These are phyloP conservation scores for Coemansia sp. DNA, from an alignment of 192 early-diverging fungal species.

Conservation along the genomic window DNA sequence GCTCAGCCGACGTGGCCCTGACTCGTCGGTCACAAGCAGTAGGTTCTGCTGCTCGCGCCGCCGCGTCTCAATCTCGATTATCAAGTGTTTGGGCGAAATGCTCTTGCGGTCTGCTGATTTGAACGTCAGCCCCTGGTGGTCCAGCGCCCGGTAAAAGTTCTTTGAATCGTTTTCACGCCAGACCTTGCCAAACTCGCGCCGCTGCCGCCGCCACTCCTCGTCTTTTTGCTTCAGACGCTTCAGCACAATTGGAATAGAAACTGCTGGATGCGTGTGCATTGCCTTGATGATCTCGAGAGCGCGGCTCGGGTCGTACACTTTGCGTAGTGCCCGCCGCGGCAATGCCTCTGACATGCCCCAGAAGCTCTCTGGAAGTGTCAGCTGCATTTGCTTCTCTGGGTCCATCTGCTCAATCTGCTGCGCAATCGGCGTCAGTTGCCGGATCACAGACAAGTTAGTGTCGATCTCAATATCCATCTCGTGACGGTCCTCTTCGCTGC, in stretches of 20 bases:
- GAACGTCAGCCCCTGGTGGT: constrained; percentile 92
- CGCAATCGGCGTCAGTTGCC: constrained; percentile 85
- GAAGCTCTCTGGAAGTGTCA: constrained; percentile 73
- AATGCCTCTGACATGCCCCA: constrained; percentile 85
- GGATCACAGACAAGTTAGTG: constrained; percentile 86
- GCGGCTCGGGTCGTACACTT: constrained; percentile 87
- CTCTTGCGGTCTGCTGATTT: constrained; percentile 83
- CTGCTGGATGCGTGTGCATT: constrained; percentile 86
- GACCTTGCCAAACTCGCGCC: constrained; percentile 94
- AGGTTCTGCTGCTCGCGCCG: constrained; percentile 71
- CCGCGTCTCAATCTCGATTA: constrained; percentile 83
- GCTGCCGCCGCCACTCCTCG: constrained; percentile 81
- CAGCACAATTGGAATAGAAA: constrained; percentile 90
- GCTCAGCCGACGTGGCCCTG: constrained; percentile 27
- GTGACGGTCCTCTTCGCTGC: constrained; percentile 94
- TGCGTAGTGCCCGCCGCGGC: constrained; percentile 90
- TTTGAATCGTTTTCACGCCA: constrained; percentile 94
- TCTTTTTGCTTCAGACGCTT: constrained; percentile 97
- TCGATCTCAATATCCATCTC: constrained; percentile 99
- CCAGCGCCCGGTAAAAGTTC: constrained; percentile 93
- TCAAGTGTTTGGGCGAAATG: constrained; percentile 72
- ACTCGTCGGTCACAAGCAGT: constrained; percentile 25
- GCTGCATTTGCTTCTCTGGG: constrained; percentile 69
- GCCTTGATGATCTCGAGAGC: constrained; percentile 88
- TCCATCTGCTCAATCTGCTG: constrained; percentile 82